Evolutionary conservation across 2,329 filamentous ascomycete genomes (phyloP), one percentile per base, ranked within the genome.

Genomic region (Paecilomyces fulvus): DNA sequence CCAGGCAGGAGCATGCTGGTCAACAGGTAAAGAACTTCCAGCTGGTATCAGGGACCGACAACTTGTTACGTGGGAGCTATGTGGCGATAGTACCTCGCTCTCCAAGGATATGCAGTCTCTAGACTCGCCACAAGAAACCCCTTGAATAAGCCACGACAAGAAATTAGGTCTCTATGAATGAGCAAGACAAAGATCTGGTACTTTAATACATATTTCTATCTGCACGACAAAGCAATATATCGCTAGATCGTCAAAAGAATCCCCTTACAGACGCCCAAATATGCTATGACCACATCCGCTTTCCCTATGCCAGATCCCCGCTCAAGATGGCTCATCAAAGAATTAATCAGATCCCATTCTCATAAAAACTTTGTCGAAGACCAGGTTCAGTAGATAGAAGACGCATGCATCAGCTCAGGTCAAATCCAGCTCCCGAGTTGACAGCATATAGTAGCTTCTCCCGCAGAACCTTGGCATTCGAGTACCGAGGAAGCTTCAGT

Each of bases 381-480:
- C 25, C 14, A 17, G 37, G n/a, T n/a, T 43, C 12, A 17, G 14
- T 43, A 17, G 49, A 51, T 31, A 30, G 51, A 46, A 4, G 20
- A 6, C 33, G 17, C 10, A 30, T 21, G 4, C 33, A 52, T 67
- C 51, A 74, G 58, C 71, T 73, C 55, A 94, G 75, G 77, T 97
- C 92, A 73, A 99, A 99, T 0, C 94, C 92, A 51, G 94, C 92
- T 0, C 91, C 91, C 0, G 90, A 88, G 64, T 89, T 89, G 20
- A 96, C 84, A 8, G 92, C 92, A 73, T 96, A 96, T 54, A 97
- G 75, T 58, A 99, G 70, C 75, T 96, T 97, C 66, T 86, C 82
- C 67, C 83, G 86, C 65, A 99, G 70, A 28, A 78, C 80, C 58
- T 77, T 73, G 60, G 85, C 83, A 31, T 79, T 84, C 51, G 73